Base-by-base conservation (phyloP, 352 stramenopile genomes). In the Labyrinthula sp. region DNA sequence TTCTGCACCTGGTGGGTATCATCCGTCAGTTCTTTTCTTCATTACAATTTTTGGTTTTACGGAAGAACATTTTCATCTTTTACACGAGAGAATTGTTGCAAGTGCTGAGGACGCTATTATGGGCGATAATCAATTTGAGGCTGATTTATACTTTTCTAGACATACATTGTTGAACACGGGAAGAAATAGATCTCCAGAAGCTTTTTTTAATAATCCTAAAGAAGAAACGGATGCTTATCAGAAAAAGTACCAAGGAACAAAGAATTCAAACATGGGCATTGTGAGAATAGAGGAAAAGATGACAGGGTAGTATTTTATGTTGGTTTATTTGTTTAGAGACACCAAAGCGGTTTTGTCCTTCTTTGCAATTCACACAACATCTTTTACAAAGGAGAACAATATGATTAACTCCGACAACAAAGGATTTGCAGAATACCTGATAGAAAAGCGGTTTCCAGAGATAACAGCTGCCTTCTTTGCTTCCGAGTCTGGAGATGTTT, bases 371-470 rank as follows among this genome's bases (percentile, higher is more conserved):
- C 43, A 52, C 34, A 52, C 43, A 12, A 52, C 43, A 8, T 45
- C 31, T 15, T 29, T 52, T 4, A 24, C 24, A 0, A 24, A 24
- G 14, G 34, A n/a, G 22, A 52, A 52, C 43, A 30, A 29, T 29
- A 43, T 52, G 30, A 21, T 52, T 14, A 54, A 35, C 43, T 54
- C 38, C n/a, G 2, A 50, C 43, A 50, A 50, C n/a, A 50, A 50
- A 8, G 43, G 34, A 10, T 52, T 31, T 25, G 41, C 41, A 6
- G 41, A 49, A 21, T 49, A 36, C 30, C 33, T 49, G 7, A 22
- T 49, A 0, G 41, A 49, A 26, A 33, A 30, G 18, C 43, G 30
- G 41, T 49, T 48, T 36, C 29, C 41, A 9, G 14, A 49, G 6
- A 52, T 37, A 0, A 30, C 15, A 9, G 30, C 40, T 10, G 43